Percentiles rank a stretch among this genome's conserved stretches.
These are phyloP conservation scores for Backusella australiensis DNA, from an alignment of 192 early-diverging fungal genomes.

Conservation along the genomic window DNA sequence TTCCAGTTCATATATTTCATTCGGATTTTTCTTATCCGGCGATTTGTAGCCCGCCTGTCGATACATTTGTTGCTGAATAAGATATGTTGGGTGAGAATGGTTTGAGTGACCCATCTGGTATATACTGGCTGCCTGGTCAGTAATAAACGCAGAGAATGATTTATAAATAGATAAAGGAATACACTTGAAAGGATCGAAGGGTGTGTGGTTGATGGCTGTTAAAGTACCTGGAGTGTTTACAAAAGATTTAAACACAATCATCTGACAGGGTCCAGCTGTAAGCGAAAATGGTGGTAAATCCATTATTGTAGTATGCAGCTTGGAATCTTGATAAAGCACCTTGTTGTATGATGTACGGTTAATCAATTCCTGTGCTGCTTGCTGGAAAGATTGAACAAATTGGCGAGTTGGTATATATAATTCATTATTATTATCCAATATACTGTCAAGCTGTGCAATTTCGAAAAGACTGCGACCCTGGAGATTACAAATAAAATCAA, in stretches of 20 bases:
- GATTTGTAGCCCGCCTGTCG: not conserved
- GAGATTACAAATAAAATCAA: not conserved
- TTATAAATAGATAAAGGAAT: slow-evolving; percentile 16
- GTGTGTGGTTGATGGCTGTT: slow-evolving; percentile 20
- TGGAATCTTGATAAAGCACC: slow-evolving; percentile 10
- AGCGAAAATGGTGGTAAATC: slow-evolving; percentile 33
- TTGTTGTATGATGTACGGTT: slow-evolving; percentile 9
- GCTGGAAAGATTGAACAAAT: slow-evolving; percentile 8
- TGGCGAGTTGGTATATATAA: not conserved
- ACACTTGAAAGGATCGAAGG: slow-evolving; percentile 15
- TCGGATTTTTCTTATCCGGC: not conserved
- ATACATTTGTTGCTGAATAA: slow-evolving; percentile 10
- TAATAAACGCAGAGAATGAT: slow-evolving; percentile 10
- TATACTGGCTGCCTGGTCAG: slow-evolving; percentile 14
- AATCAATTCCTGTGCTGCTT: slow-evolving; percentile 10
- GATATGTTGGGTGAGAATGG: slow-evolving; percentile 1
- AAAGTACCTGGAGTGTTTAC: slow-evolving; percentile 17
- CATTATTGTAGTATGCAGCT: slow-evolving; percentile 18
- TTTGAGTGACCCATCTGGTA: slow-evolving; percentile 5
- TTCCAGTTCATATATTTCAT: not conserved
- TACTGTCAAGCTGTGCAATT: not conserved
- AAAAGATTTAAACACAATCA: slow-evolving; percentile 30
- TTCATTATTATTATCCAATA: not conserved
- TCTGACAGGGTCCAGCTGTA: slow-evolving; percentile 18
- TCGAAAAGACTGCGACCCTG: slow-evolving; percentile 1